Evolutionary conservation across 2,329 filamentous ascomycete species (phyloP).

Genomic region (Cercospora beticola): DNA sequence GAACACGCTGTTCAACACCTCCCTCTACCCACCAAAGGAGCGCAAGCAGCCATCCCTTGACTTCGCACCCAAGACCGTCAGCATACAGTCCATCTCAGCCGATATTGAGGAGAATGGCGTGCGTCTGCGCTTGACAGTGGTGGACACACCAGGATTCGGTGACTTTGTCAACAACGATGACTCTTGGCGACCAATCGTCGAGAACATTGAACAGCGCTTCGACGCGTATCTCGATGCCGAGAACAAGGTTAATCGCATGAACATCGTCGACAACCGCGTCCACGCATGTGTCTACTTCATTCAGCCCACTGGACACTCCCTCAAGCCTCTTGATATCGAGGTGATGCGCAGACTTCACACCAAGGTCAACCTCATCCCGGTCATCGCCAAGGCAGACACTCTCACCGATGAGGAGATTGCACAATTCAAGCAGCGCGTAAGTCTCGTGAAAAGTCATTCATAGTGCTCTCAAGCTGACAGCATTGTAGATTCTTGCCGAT

Average conservation of each 20-base stretch:
- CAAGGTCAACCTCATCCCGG: slow-evolving; percentile 99
- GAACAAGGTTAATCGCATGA: slow-evolving; percentile 99
- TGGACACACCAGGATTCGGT: slow-evolving; percentile 96
- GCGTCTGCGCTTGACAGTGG: slow-evolving; percentile 90
- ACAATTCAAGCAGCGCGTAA: slow-evolving; percentile 92
- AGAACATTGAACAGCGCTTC: slow-evolving; percentile 99
- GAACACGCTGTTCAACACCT: slow-evolving; percentile 99
- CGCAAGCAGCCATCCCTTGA: slow-evolving; percentile 96
- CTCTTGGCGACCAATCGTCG: slow-evolving; percentile 97
- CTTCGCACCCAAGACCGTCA: slow-evolving; percentile 84
- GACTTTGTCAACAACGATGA: slow-evolving; percentile 99
- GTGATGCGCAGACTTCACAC: slow-evolving; percentile 99
- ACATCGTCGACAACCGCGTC: slow-evolving; percentile 98
- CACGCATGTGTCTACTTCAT: slow-evolving; percentile 99
- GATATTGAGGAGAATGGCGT: slow-evolving; percentile 96
- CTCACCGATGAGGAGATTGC: slow-evolving; percentile 94
- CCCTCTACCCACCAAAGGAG: slow-evolving; percentile 97
- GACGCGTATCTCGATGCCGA: slow-evolving; percentile 98
- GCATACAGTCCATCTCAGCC: slow-evolving; percentile 56
- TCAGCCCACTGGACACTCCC: slow-evolving; percentile 94
- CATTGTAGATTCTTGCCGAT: slow-evolving; percentile 83
- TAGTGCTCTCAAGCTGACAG: slow-evolving; percentile 23
- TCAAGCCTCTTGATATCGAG: slow-evolving; percentile 98
- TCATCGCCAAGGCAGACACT: slow-evolving; percentile 98
- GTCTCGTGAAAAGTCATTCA: slow-evolving; percentile 41